A percentile compares a stretch with the other conserved stretches of the same genome.
Evolutionary conservation across 2,329 filamentous ascomycete species (phyloP).

Genomic region (Alternaria gaisen): DNA sequence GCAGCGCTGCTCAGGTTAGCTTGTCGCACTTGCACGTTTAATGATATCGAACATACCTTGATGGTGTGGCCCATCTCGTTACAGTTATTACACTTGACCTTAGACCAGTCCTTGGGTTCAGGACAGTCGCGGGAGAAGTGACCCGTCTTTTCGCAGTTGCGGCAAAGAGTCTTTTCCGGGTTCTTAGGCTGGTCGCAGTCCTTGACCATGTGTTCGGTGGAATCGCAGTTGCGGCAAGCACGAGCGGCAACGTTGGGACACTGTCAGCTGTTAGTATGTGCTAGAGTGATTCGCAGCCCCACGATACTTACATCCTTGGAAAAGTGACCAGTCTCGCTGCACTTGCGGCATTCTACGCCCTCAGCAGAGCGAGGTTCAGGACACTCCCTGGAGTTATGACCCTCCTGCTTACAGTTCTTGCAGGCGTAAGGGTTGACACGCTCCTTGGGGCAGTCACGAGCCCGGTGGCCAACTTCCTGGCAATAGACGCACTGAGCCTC

Average conservation of each 20-base stretch:
- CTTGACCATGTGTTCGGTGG: slow-evolving; percentile 49
- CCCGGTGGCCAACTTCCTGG: slow-evolving; percentile 68
- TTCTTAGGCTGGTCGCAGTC: slow-evolving; percentile 50
- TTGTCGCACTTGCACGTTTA: not conserved
- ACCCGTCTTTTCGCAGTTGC: slow-evolving; percentile 72
- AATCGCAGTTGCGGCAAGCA: slow-evolving; percentile 50
- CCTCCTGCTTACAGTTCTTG: slow-evolving; percentile 70
- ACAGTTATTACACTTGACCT: slow-evolving; percentile 60
- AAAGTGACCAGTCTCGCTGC: slow-evolving; percentile 60
- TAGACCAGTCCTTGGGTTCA: slow-evolving; percentile 63
- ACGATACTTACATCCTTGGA: slow-evolving; percentile 40
- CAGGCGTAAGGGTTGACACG: slow-evolving; percentile 71
- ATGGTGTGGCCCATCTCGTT: slow-evolving; percentile 50
- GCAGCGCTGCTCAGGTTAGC: slow-evolving; percentile 43
- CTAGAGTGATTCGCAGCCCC: not conserved
- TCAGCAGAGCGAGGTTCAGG: slow-evolving; percentile 59
- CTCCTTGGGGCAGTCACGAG: slow-evolving; percentile 68
- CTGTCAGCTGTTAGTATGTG: slow-evolving; percentile 31
- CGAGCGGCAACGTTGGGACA: slow-evolving; percentile 44
- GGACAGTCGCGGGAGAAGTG: slow-evolving; percentile 67
- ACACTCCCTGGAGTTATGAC: slow-evolving; percentile 51
- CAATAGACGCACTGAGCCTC: slow-evolving; percentile 73
- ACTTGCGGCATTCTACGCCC: slow-evolving; percentile 72
- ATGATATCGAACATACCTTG: slow-evolving; percentile 30
- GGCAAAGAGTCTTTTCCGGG: slow-evolving; percentile 56